Conservation (phyloP, 2,329 filamentous ascomycete species). For the Diplodia mutila region DNA sequence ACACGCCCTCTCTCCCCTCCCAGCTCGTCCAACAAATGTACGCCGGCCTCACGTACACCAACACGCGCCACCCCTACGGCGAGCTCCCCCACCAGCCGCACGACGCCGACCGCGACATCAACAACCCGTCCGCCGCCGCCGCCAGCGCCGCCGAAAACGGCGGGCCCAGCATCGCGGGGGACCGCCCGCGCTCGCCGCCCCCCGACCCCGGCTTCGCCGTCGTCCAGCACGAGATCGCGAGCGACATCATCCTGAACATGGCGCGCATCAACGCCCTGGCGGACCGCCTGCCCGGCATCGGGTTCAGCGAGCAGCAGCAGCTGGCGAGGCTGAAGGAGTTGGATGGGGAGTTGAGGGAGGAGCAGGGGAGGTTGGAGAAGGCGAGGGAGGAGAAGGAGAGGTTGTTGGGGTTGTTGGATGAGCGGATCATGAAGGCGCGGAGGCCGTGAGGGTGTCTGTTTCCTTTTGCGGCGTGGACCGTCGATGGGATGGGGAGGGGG, state of each 20-base stretch:
- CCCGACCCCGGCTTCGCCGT: constrained; percentile 20
- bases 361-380: constrained; percentile 46
- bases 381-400: constrained; percentile 49
- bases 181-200: constrained; percentile 16
- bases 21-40: constrained; percentile 48
- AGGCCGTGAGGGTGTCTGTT: constrained; percentile 33
- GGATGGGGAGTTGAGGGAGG: constrained; percentile 47
- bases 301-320: constrained; percentile 78
- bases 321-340: constrained; percentile 59
- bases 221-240: constrained; percentile 66
- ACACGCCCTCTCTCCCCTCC: not conserved
- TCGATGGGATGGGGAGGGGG: no score
- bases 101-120: constrained; percentile 38
- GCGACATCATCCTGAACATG: constrained; percentile 76
- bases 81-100: constrained; percentile 49
- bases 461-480: no score
- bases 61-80: constrained; percentile 46
- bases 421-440: constrained; percentile 49
- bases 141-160: constrained; percentile 27
- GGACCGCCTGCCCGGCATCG: constrained; percentile 73
- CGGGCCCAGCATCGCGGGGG: constrained; percentile 13
- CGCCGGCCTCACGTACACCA: constrained; percentile 50
- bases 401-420: constrained; percentile 51
- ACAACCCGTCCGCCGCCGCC: constrained; percentile 25
- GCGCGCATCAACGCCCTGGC: constrained; percentile 82